phyloP scores from a whole-genome alignment of 2,329 filamentous ascomycete species.

The Colletotrichum truncatum region DNA sequence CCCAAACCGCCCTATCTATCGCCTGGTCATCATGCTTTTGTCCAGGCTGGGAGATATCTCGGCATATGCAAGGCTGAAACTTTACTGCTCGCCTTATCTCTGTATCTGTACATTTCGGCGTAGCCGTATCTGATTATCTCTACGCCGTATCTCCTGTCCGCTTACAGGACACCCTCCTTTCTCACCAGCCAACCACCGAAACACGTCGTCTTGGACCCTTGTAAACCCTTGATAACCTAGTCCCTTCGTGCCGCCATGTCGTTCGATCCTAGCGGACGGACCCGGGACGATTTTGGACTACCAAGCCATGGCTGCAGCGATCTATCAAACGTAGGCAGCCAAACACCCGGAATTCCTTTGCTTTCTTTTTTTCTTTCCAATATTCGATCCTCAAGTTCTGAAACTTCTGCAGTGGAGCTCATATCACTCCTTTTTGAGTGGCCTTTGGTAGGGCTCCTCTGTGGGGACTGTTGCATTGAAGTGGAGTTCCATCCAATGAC shows the following conservation, averaged over 20 bases:
- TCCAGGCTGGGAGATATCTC: slow-evolving; percentile 4
- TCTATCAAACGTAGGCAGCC: background rate
- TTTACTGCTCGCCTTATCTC: background rate
- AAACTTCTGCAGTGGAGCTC: slow-evolving; percentile 28
- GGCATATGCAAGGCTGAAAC: background rate
- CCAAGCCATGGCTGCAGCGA: slow-evolving; percentile 1
- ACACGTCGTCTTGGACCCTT: background rate
- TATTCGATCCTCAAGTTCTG: slow-evolving; percentile 20
- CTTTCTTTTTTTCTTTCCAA: background rate
- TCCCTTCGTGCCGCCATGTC: background rate
- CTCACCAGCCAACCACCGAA: background rate
- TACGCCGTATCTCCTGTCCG: slow-evolving; percentile 15
- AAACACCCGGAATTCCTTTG: slow-evolving; percentile 7
- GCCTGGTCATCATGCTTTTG: background rate
- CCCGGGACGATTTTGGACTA: background rate
- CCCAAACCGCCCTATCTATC: background rate
- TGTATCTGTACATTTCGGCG: slow-evolving; percentile 1
- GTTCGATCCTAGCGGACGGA: slow-evolving; percentile 15
- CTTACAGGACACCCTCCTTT: background rate
- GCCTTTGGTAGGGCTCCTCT: background rate
- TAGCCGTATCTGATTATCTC: slow-evolving; percentile 9
- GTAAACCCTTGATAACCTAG: background rate
- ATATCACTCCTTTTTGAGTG: background rate
- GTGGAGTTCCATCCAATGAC: slow-evolving; percentile 21
- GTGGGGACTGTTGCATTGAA: slow-evolving; percentile 1